Base-by-base conservation (phyloP, 208 protist genomes). In the Vickermania spadyakhi region DNA sequence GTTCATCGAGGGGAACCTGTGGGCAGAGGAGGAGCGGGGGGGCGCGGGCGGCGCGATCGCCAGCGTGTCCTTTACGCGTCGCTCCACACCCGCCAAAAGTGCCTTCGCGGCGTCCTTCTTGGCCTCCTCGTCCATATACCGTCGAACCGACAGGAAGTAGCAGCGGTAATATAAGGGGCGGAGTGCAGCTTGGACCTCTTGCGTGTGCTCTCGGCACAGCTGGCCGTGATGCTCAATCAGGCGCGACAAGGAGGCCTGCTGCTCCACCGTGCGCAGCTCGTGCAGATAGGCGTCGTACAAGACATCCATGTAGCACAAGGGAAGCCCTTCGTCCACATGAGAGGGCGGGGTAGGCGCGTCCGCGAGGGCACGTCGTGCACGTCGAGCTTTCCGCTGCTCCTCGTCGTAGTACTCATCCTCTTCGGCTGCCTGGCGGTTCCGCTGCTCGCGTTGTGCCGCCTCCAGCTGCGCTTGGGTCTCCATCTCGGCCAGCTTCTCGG, bases 91-190 rank as follows among this genome's bases (percentile, higher is more conserved):
- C n/a, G n/a, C n/a, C n/a, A n/a, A n/a, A n/a, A n/a, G n/a, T 0
- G 59, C 59, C 28, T 41, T 62, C 3, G 25, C 57, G 21, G 31
- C 57, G 28, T 56, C 30, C 7, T 14, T 56, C 18, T 7, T 45
- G 7, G 7, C 36, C 11, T 45, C 36, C 29, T 57, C 52, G 18
- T 28, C 42, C 25, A 85, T 49, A 68, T 74, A 79, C 58, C 57
- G 70, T 49, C 75, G 72, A 68, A 77, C 85, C 5, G 86, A 94
- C 2, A 91, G 67, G 28, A 71, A 70, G 60, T 88, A 94, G 60
- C 85, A 84, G 29, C 74, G 81, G 29, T 63, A 66, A 56, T 79
- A 86, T 52, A 94, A 56, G 25, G 83, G 67, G 21, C 62, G 51
- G 45, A 79, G 62, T 2, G 81, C 80, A 25, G 63, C 58, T 25